These are phyloP conservation scores for Strobilomyces dryophilus DNA, from an alignment of 768 basidiomycete species.

Conservation along the genomic window DNA sequence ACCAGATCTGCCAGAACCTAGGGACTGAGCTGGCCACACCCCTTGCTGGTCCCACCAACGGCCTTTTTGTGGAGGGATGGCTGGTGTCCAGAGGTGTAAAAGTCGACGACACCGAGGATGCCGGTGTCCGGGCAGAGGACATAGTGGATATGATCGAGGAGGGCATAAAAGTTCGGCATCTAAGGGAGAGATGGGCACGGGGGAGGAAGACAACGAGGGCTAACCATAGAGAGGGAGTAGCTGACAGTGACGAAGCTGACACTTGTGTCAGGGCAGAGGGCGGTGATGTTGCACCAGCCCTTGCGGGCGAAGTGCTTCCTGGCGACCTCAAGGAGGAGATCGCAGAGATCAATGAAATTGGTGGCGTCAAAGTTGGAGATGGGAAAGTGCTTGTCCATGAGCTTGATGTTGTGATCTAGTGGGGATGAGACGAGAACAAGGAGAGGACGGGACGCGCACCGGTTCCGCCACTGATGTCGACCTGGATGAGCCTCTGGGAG, in stretches of 20 bases:
- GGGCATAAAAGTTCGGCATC: conserved; percentile 61
- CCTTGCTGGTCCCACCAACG: conserved; percentile 58
- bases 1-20: conserved; percentile 82
- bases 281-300: conserved; percentile 73
- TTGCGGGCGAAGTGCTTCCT: conserved; percentile 58
- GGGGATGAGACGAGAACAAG: background rate
- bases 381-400: conserved; percentile 60
- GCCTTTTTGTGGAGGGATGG: conserved; percentile 54
- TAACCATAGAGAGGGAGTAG: conserved; percentile 55
- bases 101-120: conserved; percentile 66
- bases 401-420: conserved; percentile 57
- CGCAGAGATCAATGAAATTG: conserved; percentile 72
- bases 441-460: conserved; percentile 28
- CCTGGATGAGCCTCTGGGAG: conserved; percentile 58
- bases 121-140: conserved; percentile 58
- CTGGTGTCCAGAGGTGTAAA: conserved; percentile 59
- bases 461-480: conserved; percentile 78
- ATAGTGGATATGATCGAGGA: conserved; percentile 65
- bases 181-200: conserved; percentile 14
- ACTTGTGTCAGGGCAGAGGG: conserved; percentile 69
- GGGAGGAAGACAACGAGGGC: background rate
- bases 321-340: conserved; percentile 66
- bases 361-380: conserved; percentile 60
- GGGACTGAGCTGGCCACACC: conserved; percentile 60
- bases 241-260: conserved; percentile 52